Conservation (phyloP, 2,329 filamentous ascomycete genomes). For the Ophiocordyceps polyrhachis-furcata region DNA sequence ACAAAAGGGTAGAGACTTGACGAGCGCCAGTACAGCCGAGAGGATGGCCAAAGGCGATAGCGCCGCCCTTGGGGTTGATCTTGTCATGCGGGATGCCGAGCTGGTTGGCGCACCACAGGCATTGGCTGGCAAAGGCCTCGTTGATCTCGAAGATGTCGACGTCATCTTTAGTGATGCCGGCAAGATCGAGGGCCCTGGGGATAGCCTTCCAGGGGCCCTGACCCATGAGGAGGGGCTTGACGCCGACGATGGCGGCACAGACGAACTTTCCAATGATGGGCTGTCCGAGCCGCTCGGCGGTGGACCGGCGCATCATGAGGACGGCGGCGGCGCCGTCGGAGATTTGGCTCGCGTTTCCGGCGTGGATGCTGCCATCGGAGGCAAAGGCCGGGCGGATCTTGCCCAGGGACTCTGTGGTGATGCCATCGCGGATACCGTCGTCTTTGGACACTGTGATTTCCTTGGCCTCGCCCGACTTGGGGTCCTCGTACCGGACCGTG, state of each 20-base stretch:
- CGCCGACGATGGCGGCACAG: slow-evolving; percentile 66
- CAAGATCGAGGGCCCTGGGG: slow-evolving; percentile 74
- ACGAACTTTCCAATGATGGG: slow-evolving; percentile 86
- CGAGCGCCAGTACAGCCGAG: slow-evolving; percentile 85
- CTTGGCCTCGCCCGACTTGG: slow-evolving; percentile 73
- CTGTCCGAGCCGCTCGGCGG: slow-evolving; percentile 75
- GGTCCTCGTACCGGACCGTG: slow-evolving; percentile 73
- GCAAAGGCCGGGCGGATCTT: slow-evolving; percentile 87
- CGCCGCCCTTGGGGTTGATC: slow-evolving; percentile 93
- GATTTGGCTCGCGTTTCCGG: slow-evolving; percentile 89
- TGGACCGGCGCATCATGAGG: slow-evolving; percentile 85
- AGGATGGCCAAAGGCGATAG: slow-evolving; percentile 90
- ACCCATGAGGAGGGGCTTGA: slow-evolving; percentile 88
- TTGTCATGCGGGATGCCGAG: slow-evolving; percentile 67
- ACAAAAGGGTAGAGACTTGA: slow-evolving; percentile 82
- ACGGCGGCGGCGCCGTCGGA: slow-evolving; percentile 92
- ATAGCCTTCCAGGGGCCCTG: slow-evolving; percentile 92
- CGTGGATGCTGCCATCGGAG: slow-evolving; percentile 85
- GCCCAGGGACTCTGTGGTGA: slow-evolving; percentile 71
- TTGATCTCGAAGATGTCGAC: slow-evolving; percentile 99
- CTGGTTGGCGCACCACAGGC: slow-evolving; percentile 81
- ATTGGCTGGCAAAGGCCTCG: slow-evolving; percentile 94
- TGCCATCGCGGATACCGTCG: slow-evolving; percentile 70
- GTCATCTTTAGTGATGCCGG: slow-evolving; percentile 70
- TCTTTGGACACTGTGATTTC: slow-evolving; percentile 69